A percentile compares a stretch with the other conserved stretches of the same genome.
These are phyloP conservation scores for Mycena belliarum DNA, from an alignment of 768 basidiomycete species.

Conservation along the genomic window DNA sequence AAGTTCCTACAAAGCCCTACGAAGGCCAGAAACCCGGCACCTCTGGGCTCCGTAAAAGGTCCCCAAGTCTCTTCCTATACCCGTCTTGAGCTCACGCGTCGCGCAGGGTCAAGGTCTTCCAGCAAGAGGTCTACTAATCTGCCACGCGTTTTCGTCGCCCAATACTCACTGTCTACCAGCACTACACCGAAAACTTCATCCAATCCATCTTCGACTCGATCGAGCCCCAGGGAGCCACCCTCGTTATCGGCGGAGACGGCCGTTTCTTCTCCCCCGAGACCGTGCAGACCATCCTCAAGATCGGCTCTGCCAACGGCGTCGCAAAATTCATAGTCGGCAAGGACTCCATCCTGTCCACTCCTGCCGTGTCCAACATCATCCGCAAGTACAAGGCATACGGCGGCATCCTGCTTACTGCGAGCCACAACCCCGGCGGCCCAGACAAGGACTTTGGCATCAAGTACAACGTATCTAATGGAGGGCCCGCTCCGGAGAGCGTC, in stretches of 20 bases:
- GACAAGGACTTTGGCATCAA: conserved; percentile 99
- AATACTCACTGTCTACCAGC: conserved; percentile 44
- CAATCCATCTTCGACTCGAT: conserved; percentile 94
- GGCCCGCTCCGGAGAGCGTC: conserved; percentile 93
- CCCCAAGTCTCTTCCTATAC: conserved; percentile 4
- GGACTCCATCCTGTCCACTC: conserved; percentile 91
- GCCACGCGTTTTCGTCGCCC: conserved; percentile 3
- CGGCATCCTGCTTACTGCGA: conserved; percentile 95
- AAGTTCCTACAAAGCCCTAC: conserved; percentile 80
- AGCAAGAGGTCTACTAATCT: conserved; percentile 74
- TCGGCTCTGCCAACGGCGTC: conserved; percentile 94
- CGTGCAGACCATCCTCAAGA: conserved; percentile 89
- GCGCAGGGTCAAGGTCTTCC: conserved; percentile 92
- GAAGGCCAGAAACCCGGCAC: conserved; percentile 98
- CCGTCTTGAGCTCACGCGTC: conserved; percentile 13
- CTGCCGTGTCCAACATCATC: conserved; percentile 95
- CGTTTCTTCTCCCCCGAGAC: conserved; percentile 87
- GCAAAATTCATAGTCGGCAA: conserved; percentile 90
- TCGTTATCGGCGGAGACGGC: conserved; percentile 97
- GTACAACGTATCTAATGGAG: conserved; percentile 97
- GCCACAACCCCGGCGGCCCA: conserved; percentile 99
- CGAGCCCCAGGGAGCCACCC: conserved; percentile 72
- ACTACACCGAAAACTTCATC: conserved; percentile 99
- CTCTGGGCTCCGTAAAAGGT: conserved; percentile 96
- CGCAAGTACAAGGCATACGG: conserved; percentile 95